Evolutionary conservation across 2,329 filamentous ascomycete species (phyloP).

Genomic region (Fusarium virguliforme): DNA sequence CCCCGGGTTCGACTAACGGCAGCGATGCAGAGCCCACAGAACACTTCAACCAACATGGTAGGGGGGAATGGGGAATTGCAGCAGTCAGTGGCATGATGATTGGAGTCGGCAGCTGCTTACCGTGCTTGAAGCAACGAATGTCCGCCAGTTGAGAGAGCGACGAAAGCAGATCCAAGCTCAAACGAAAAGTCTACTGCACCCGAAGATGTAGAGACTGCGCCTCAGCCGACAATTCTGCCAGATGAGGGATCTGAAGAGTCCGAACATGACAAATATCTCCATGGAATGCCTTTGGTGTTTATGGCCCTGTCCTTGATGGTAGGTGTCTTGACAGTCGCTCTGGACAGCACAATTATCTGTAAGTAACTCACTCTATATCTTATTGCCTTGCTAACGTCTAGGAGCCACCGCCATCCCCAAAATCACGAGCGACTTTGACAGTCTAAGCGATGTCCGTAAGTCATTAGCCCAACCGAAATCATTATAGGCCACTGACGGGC

Average conservation of each 20-base stretch:
- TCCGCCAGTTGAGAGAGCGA: not conserved
- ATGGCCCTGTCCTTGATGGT: constrained; percentile 45
- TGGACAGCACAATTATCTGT: constrained; percentile 49
- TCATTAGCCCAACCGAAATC: accelerated
- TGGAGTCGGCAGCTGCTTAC: not conserved
- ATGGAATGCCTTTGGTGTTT: constrained; percentile 28
- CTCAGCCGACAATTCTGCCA: not conserved
- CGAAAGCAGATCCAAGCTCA: not conserved
- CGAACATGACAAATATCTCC: constrained; percentile 31
- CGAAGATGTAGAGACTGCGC: not conserved
- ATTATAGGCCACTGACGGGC: accelerated
- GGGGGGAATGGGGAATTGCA: not conserved
- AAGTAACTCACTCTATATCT: accelerated
- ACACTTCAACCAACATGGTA: not conserved
- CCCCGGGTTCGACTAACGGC: not conserved
- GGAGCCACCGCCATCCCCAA: constrained; percentile 49
- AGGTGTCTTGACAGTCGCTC: constrained; percentile 39
- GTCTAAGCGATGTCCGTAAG: constrained; percentile 52
- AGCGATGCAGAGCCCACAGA: not conserved
- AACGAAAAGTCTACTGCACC: not conserved
- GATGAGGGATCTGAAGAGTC: not conserved
- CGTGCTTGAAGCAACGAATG: not conserved
- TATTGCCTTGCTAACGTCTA: not conserved
- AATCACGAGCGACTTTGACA: constrained; percentile 54
- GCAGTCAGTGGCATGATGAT: not conserved